A percentile compares a stretch with the other conserved stretches of the same genome.
These are phyloP conservation scores for Wickerhamomyces ciferrii DNA, from an alignment of 805 yeast species.

Conservation along the genomic window DNA sequence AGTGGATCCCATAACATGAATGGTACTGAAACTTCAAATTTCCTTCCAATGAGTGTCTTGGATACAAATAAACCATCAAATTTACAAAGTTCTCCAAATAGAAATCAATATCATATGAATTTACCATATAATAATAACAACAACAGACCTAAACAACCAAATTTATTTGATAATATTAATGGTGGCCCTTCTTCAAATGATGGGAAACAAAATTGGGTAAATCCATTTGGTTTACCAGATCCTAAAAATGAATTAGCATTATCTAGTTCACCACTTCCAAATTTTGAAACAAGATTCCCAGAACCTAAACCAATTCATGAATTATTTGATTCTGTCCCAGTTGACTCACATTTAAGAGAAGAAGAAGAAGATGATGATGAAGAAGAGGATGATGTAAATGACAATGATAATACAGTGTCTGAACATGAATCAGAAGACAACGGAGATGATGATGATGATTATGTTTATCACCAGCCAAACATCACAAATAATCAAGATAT, in stretches of 20 bases:
- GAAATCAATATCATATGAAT: not conserved
- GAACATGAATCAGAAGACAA: not conserved
- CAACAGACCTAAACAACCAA: not conserved
- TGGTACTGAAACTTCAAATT: not conserved
- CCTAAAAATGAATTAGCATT: not conserved
- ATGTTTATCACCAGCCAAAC: too few relatives aligned
- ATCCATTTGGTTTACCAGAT: not conserved
- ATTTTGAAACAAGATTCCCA: constrained; percentile 15
- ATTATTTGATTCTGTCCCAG: constrained; percentile 4
- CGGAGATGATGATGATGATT: too few relatives aligned
- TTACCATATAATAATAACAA: not conserved
- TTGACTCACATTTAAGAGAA: not conserved
- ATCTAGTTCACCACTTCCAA: constrained; percentile 13
- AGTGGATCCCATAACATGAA: too few relatives aligned
- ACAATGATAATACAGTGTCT: not conserved
- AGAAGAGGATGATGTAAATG: not conserved
- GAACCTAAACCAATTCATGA: constrained; percentile 14
- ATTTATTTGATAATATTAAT: too few relatives aligned
- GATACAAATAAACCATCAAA: not conserved
- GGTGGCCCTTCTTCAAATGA: not conserved
- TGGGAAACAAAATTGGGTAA: not conserved
- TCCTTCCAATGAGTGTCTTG: not conserved
- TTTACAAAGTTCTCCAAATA: not conserved
- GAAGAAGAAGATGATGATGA: not conserved
- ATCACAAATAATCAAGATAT: too few relatives aligned